Evolutionary conservation across 2,329 filamentous ascomycete genomes (phyloP).

Genomic region (Penicillium sp.): DNA sequence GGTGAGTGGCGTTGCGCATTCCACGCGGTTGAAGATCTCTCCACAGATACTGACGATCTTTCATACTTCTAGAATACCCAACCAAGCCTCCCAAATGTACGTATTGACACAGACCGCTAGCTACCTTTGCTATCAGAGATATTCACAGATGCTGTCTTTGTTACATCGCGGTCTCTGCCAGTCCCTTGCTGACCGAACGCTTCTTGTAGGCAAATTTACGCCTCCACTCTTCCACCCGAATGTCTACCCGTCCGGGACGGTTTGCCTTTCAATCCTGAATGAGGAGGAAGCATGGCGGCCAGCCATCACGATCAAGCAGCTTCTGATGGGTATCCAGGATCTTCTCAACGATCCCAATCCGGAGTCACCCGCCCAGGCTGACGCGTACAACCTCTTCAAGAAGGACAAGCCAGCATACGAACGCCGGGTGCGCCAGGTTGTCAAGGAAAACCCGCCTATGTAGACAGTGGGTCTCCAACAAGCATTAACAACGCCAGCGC

Average conservation of each 20-base stretch:
- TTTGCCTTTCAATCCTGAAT: conserved; percentile 94
- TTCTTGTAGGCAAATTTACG: conserved; percentile 77
- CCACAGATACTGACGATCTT: conserved; percentile 14
- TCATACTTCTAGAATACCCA: conserved; percentile 70
- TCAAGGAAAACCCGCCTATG: conserved; percentile 82
- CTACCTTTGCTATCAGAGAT: not conserved
- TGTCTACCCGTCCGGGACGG: conserved; percentile 95
- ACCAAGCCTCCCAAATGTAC: conserved; percentile 98
- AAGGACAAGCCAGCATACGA: conserved; percentile 85
- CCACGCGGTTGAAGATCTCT: conserved; percentile 4
- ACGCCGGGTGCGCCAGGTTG: conserved; percentile 78
- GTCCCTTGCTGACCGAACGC: conserved; percentile 2
- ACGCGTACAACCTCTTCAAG: conserved; percentile 96
- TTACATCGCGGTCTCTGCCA: not conserved
- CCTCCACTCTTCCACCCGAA: conserved; percentile 97
- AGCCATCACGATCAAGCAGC: conserved; percentile 97
- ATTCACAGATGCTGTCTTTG: not conserved
- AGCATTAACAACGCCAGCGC: conserved; percentile 8
- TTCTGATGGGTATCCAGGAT: conserved; percentile 91
- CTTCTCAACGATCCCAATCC: conserved; percentile 95
- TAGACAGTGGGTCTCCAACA: conserved; percentile 35
- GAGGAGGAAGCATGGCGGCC: conserved; percentile 99
- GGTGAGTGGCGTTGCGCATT: conserved; percentile 55
- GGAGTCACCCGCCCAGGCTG: conserved; percentile 92
- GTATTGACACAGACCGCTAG: conserved; percentile 38